Base-by-base conservation (phyloP, 2,329 filamentous ascomycete genomes). In the Phyllosticta ampelicida region DNA sequence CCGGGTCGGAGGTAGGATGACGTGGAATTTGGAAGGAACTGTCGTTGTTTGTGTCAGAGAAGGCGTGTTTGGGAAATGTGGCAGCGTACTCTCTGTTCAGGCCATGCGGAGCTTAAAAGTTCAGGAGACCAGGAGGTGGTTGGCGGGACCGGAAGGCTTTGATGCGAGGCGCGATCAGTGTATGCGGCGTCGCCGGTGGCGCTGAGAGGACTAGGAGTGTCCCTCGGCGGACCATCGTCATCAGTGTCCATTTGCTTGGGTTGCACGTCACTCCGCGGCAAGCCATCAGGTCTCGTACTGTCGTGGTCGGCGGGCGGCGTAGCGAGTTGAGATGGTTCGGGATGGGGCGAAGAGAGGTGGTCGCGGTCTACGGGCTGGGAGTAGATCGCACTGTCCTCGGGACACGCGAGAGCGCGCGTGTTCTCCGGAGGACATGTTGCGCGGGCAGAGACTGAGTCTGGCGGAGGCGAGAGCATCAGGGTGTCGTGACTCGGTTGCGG, bases 1-100 rank as follows among this genome's bases (percentile, higher is more conserved):
- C 91, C 91, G 2, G 91, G 84, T 51, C 90, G 86, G 58, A 99
- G 78, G 70, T 86, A 95, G 0, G 90, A 94, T 0, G 89, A 96
- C 1, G 89, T 86, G n/a, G 87, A 85, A 57, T 85, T 85, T 2
- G 90, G 87, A 59, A 87, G 80, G 63, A 87, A 79, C 87, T 91
- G 64, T 29, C 29, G 54, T 51, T 28, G 16, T 11, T 28, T 26
- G 18, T 5, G 56, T 71, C 55, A 71, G 66, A 60, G 54, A 60
- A 13, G 23, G 8, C 16, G 26, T 23, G 44, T 23, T 36, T 8
- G n/a, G 44, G 26, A 51, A 21, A 26, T 44, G 51, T 36, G 23
- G 36, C 36, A 44, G 29, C 71, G 56, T 55, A 73, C 71, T 61
- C 71, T 67, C 51, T 69, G 63, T 29, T 62, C 64, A 51, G 68